phyloP scores from a whole-genome alignment of 129 eudicot species.

The Kitagawia praeruptora region DNA sequence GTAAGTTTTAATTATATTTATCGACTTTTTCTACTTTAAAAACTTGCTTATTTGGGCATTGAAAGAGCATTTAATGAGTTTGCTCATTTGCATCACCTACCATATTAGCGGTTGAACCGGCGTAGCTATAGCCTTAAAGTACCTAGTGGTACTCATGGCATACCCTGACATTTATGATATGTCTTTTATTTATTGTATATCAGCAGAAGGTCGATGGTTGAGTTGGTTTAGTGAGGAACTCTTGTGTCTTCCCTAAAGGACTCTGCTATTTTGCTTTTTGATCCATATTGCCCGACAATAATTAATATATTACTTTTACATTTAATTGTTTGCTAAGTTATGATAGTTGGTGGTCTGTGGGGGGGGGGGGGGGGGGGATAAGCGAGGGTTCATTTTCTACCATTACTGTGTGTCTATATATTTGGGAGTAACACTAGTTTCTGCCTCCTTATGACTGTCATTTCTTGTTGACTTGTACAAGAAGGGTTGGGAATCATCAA shows the following conservation, averaged over 20 bases:
- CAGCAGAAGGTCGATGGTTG: not conserved
- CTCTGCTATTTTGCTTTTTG: too few relatives aligned
- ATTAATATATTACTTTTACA: too few relatives aligned
- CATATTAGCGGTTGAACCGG: not conserved
- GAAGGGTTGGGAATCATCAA: too few relatives aligned
- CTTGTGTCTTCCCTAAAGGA: not conserved
- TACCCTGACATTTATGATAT: not conserved
- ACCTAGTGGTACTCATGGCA: not conserved
- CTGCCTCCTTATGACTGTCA: too few relatives aligned
- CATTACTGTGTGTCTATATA: too few relatives aligned
- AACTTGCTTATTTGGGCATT: not conserved
- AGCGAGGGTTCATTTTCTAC: not conserved
- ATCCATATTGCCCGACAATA: too few relatives aligned
- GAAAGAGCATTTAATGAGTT: not conserved
- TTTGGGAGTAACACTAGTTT: too few relatives aligned
- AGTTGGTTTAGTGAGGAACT: not conserved
- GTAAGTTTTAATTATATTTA: conserved; percentile 31
- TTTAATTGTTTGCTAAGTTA: not conserved
- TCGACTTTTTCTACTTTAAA: not conserved
- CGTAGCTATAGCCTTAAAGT: not conserved
- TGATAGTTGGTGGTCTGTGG: too few relatives aligned
- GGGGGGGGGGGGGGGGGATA: not conserved
- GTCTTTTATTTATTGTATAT: too few relatives aligned
- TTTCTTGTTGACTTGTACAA: too few relatives aligned
- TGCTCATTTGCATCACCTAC: not conserved